These are phyloP conservation scores for Phytophthora fragariaefolia DNA, from an alignment of 352 stramenopile genomes.

Conservation along the genomic window DNA sequence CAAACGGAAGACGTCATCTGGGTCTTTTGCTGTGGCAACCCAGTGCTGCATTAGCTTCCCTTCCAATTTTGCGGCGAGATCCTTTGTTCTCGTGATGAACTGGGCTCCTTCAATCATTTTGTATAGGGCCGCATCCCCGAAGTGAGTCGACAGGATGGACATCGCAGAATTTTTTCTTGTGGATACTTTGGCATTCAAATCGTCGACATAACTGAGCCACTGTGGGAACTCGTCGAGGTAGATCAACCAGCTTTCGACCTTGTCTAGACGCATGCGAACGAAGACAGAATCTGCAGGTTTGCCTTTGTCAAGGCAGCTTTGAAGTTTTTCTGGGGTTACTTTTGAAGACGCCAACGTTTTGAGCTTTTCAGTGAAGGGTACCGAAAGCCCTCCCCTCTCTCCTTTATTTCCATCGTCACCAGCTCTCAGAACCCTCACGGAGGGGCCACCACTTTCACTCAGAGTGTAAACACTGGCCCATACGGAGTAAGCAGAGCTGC, in stretches of 20 bases:
- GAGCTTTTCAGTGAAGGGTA: not conserved
- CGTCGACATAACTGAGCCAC: conserved; percentile 6
- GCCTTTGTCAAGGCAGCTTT: not conserved
- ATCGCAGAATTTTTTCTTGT: not conserved
- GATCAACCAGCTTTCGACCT: no score
- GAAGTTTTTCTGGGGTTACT: not conserved
- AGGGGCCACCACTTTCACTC: not conserved
- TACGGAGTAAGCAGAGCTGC: no score
- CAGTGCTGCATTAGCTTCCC: conserved; percentile 2
- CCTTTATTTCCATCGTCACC: not conserved
- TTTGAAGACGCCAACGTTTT: no score
- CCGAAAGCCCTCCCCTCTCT: not conserved
- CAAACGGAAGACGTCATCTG: not conserved
- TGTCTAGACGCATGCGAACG: no score
- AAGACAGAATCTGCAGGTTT: no score
- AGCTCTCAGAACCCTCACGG: not conserved
- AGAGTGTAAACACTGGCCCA: no score
- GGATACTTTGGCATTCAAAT: conserved; percentile 5
- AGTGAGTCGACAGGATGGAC: not conserved
- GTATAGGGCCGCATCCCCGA: conserved; percentile 1
- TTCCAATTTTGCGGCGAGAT: not conserved
- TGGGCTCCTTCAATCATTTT: not conserved
- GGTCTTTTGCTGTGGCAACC: not conserved
- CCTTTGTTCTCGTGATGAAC: not conserved
- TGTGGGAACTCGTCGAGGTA: not conserved